phyloP scores from a whole-genome alignment of 2,329 filamentous ascomycete genomes.

The Cladophialophora immunda region DNA sequence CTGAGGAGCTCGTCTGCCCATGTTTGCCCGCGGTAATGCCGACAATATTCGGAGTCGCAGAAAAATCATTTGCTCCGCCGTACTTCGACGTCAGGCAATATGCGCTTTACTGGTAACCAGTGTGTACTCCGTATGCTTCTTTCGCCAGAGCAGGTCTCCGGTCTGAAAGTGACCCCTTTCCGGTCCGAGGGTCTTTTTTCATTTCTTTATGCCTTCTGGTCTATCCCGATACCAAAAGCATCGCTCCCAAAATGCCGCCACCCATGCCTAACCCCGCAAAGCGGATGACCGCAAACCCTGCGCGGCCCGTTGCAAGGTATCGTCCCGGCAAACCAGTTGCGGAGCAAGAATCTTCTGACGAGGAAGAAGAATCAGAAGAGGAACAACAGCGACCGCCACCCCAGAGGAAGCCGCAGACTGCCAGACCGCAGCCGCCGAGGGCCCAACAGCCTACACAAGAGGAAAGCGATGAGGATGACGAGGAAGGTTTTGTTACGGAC shows the following conservation, averaged over 20 bases:
- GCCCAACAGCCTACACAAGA: slow-evolving; percentile 28
- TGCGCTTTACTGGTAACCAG: not conserved
- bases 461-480: slow-evolving; percentile 50
- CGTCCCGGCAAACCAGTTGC: slow-evolving; percentile 79
- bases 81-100: not conserved
- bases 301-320: slow-evolving; percentile 76
- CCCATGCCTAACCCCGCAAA: slow-evolving; percentile 61
- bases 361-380: slow-evolving; percentile 63
- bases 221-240: not conserved
- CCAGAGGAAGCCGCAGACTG: slow-evolving; percentile 49
- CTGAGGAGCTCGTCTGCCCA: not conserved
- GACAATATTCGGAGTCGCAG: not conserved
- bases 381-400: slow-evolving; percentile 57
- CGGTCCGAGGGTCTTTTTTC: not conserved
- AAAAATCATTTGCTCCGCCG: not conserved
- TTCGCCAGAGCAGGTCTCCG: not conserved
- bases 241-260: slow-evolving; percentile 49
- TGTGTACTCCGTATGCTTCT: not conserved
- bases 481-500: slow-evolving; percentile 68
- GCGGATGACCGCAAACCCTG: slow-evolving; percentile 92
- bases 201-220: not conserved
- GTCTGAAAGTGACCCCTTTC: not conserved
- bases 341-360: slow-evolving; percentile 57
- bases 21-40: not conserved
- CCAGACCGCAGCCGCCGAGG: slow-evolving; percentile 47